phyloP scores from a whole-genome alignment of 257 asterid species.

The Scutellaria barbata region DNA sequence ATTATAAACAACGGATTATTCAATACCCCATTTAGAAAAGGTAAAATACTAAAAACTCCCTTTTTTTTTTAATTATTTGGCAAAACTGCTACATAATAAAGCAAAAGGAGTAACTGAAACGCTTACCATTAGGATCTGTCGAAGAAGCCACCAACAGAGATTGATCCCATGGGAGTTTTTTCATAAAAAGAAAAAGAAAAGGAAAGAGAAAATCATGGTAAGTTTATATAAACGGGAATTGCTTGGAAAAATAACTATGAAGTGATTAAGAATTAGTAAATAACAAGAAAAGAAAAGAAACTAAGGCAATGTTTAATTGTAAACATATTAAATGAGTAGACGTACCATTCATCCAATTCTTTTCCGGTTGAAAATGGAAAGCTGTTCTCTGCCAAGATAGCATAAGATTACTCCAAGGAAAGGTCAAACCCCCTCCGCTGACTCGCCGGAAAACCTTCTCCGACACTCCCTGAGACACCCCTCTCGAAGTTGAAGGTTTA shows the following conservation, averaged over 20 bases:
- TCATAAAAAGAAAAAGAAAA: background rate
- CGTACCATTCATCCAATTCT: slow-evolving; percentile 78
- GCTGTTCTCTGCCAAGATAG: slow-evolving; percentile 75
- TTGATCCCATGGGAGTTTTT: slow-evolving; percentile 26
- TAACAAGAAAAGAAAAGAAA: background rate
- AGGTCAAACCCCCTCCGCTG: slow-evolving; percentile 35
- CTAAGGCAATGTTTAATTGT: too few relatives aligned
- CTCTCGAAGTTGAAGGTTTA: slow-evolving; percentile 42
- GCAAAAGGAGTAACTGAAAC: background rate
- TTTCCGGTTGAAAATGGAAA: slow-evolving; percentile 74
- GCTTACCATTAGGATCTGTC: slow-evolving; percentile 84
- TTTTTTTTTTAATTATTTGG: too few relatives aligned
- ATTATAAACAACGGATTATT: background rate
- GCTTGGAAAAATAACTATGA: background rate
- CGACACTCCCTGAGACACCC: slow-evolving; percentile 72
- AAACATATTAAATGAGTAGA: too few relatives aligned
- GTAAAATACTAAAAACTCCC: too few relatives aligned
- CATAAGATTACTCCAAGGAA: slow-evolving; percentile 69
- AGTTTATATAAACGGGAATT: background rate
- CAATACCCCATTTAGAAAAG: background rate
- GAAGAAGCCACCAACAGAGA: slow-evolving; percentile 37
- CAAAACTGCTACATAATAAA: background rate
- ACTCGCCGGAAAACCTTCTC: slow-evolving; percentile 60
- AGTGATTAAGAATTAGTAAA: background rate
- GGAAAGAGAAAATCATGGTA: background rate